These are phyloP conservation scores for Ananas comosus DNA, from an alignment of 176 grass and related monocot genomes.

Conservation along the genomic window DNA sequence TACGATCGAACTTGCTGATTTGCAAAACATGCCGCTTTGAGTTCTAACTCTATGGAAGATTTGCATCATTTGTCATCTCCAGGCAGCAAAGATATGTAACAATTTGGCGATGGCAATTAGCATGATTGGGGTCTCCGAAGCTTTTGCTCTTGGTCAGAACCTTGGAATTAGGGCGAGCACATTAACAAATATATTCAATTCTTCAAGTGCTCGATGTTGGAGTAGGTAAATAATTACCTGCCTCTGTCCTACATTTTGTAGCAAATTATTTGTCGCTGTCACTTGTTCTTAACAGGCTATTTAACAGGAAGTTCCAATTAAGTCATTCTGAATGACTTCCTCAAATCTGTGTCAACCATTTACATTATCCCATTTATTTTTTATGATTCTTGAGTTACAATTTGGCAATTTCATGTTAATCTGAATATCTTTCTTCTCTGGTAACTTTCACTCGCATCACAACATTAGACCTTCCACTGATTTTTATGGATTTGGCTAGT, in stretches of 20 bases:
- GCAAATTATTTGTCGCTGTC: too few relatives aligned
- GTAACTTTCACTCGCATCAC: too few relatives aligned
- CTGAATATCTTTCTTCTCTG: too few relatives aligned
- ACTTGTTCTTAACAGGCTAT: neutral
- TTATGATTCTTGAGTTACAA: too few relatives aligned
- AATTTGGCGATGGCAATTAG: slow-evolving; percentile 94
- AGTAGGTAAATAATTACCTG: slow-evolving; percentile 51
- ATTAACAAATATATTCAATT: slow-evolving; percentile 88
- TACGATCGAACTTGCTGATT: neutral
- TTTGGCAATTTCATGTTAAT: too few relatives aligned
- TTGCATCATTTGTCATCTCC: slow-evolving; percentile 16
- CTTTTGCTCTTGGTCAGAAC: slow-evolving; percentile 85
- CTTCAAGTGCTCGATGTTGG: slow-evolving; percentile 93
- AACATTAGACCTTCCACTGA: too few relatives aligned
- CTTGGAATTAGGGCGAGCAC: slow-evolving; percentile 69
- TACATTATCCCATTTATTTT: too few relatives aligned
- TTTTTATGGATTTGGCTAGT: too few relatives aligned
- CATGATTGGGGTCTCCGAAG: slow-evolving; percentile 88
- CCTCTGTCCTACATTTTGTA: neutral
- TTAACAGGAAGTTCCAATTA: neutral
- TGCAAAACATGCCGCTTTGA: neutral
- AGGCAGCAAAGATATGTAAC: slow-evolving; percentile 97
- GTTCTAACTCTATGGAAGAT: neutral
- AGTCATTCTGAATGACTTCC: too few relatives aligned
- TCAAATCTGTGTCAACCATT: too few relatives aligned